phyloP scores from a whole-genome alignment of 1,284 basidiomycete species.

The Moniliophthora roreri region DNA sequence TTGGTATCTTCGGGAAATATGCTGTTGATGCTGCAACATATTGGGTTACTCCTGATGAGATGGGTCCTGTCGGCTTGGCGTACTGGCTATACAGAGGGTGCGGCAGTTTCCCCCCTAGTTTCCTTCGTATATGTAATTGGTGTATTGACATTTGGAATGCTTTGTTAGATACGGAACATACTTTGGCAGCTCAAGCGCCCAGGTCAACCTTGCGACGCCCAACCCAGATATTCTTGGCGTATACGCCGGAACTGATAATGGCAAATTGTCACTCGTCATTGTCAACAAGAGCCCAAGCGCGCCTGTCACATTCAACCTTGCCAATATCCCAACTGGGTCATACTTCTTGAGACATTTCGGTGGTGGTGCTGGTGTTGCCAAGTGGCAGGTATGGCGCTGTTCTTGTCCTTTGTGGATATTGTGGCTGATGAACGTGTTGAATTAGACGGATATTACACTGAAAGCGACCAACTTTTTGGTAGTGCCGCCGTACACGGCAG shows the following conservation, averaged over 20 bases:
- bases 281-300: conserved; percentile 47
- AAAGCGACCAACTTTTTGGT: neutral
- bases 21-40: conserved; percentile 48
- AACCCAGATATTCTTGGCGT: conserved; percentile 41
- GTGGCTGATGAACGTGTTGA: neutral
- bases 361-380: conserved; percentile 46
- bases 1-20: conserved; percentile 48
- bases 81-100: conserved; percentile 55
- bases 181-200: conserved; percentile 42
- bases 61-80: conserved; percentile 44
- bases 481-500: neutral
- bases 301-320: conserved; percentile 37
- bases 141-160: conserved; percentile 13
- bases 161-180: conserved; percentile 39
- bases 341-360: conserved; percentile 54
- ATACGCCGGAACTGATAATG: conserved; percentile 42
- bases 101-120: no score
- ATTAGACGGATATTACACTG: neutral
- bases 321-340: conserved; percentile 40
- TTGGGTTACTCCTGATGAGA: conserved; percentile 43
- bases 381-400: conserved; percentile 41
- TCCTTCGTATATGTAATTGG: no score
- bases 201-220: conserved; percentile 39
- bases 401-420: neutral
- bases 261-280: conserved; percentile 43